Evolutionary conservation across 176 grass and related monocot genomes (phyloP).

Genomic region (Ensete ventricosum): DNA sequence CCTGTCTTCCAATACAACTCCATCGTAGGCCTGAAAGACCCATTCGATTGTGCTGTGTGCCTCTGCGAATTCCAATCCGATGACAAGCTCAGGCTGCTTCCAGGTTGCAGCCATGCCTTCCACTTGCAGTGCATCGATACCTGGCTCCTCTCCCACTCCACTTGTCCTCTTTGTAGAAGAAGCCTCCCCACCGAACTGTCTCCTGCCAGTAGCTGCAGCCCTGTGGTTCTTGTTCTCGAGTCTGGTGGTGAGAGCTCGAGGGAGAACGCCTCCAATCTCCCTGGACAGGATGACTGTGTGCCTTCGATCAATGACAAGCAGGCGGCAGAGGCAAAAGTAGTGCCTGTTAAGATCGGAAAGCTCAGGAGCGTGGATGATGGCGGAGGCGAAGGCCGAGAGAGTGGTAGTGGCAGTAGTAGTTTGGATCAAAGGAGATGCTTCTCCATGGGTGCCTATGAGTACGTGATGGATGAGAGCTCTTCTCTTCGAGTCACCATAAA

Average conservation of each 20-base stretch:
- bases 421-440: slow-evolving; percentile 73
- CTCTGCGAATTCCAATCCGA: slow-evolving; percentile 72
- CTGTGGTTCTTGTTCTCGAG: slow-evolving; percentile 62
- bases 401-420: slow-evolving; percentile 17
- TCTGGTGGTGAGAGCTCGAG: slow-evolving; percentile 55
- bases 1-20: slow-evolving; percentile 67
- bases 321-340: slow-evolving; percentile 31
- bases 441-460: slow-evolving; percentile 91
- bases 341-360: slow-evolving; percentile 83
- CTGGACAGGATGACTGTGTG: slow-evolving; percentile 27
- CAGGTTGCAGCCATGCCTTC: slow-evolving; percentile 95
- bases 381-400: slow-evolving; percentile 31
- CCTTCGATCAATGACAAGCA: background rate
- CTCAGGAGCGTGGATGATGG: slow-evolving; percentile 52
- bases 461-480: slow-evolving; percentile 69
- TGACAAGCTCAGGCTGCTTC: slow-evolving; percentile 71
- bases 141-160: slow-evolving; percentile 87
- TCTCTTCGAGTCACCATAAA: slow-evolving; percentile 62
- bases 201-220: slow-evolving; percentile 48
- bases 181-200: slow-evolving; percentile 56
- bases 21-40: slow-evolving; percentile 61
- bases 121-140: slow-evolving; percentile 87
- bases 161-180: slow-evolving; percentile 68
- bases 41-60: slow-evolving; percentile 93
- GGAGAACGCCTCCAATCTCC: slow-evolving; percentile 35